phyloP scores from a whole-genome alignment of 345 rosid species.

The Durio zibethinus region DNA sequence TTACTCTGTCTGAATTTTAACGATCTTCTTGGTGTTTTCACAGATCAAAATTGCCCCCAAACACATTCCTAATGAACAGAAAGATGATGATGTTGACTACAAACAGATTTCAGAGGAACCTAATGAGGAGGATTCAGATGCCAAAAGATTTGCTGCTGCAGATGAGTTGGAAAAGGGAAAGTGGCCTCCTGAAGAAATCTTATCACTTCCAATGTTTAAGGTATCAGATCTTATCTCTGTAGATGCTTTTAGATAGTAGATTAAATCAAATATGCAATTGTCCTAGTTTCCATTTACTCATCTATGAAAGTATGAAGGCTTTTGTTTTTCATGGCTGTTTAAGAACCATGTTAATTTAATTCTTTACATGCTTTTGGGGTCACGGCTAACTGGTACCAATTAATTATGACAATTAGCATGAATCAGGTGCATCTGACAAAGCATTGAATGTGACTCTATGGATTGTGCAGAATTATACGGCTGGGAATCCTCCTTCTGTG shows the following conservation, averaged over 20 bases:
- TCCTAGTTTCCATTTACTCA: conserved; percentile 15
- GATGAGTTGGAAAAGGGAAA: conserved; percentile 52
- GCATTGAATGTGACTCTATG: neutral
- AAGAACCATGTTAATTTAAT: neutral
- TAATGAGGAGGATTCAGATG: conserved; percentile 2
- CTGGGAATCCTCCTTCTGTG: conserved; percentile 78
- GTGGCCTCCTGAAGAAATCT: conserved; percentile 81
- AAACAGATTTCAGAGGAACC: conserved; percentile 42
- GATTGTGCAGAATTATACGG: conserved; percentile 70
- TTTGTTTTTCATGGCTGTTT: neutral
- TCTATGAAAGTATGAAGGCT: neutral
- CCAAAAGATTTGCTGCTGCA: conserved; percentile 5
- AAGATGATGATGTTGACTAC: conserved; percentile 36
- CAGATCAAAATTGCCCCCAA: conserved; percentile 81
- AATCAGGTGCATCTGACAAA: neutral
- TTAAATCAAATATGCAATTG: neutral
- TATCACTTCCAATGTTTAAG: conserved; percentile 65
- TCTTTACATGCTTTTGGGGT: neutral
- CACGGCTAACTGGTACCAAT: neutral
- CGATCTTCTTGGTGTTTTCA: conserved; percentile 6
- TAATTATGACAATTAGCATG: neutral
- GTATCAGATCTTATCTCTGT: neutral
- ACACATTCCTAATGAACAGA: conserved; percentile 43
- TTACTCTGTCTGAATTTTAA: neutral
- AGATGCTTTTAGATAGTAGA: conserved; percentile 7